Conservation (phyloP, 192 early-diverging fungal species). For the Thamnidium elegans region DNA sequence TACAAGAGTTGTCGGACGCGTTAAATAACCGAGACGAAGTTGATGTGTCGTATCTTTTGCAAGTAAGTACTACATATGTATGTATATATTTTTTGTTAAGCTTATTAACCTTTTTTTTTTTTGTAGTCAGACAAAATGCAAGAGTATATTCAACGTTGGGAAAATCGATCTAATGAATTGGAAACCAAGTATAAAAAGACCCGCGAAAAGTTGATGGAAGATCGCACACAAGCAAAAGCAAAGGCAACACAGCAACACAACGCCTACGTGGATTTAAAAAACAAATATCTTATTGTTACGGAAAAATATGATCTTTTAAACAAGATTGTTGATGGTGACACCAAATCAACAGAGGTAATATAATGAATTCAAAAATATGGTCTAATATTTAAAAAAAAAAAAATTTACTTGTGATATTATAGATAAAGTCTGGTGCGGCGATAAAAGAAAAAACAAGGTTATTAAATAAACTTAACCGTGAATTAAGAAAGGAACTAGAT, state of each 20-base stretch:
- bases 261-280: not conserved
- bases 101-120: not conserved
- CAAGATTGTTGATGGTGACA: not conserved
- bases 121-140: not conserved
- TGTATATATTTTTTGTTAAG: too few relatives aligned
- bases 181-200: too few relatives aligned
- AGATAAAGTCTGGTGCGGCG: not conserved
- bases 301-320: not conserved
- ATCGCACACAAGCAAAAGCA: not conserved
- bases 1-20: not conserved
- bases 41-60: too few relatives aligned
- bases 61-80: too few relatives aligned
- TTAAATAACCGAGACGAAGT: not conserved
- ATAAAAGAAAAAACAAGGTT: slow-evolving; percentile 4
- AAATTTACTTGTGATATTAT: not conserved
- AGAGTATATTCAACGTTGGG: not conserved
- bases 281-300: not conserved
- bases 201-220: not conserved
- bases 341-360: not conserved
- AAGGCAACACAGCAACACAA: not conserved
- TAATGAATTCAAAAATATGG: too few relatives aligned
- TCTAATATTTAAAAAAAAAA: too few relatives aligned
- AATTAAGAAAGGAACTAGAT: slow-evolving; percentile 33
- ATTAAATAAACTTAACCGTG: slow-evolving; percentile 23
- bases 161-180: too few relatives aligned